Base-by-base conservation (phyloP, 1,284 basidiomycete species). In the Ganoderma leucocontextum region DNA sequence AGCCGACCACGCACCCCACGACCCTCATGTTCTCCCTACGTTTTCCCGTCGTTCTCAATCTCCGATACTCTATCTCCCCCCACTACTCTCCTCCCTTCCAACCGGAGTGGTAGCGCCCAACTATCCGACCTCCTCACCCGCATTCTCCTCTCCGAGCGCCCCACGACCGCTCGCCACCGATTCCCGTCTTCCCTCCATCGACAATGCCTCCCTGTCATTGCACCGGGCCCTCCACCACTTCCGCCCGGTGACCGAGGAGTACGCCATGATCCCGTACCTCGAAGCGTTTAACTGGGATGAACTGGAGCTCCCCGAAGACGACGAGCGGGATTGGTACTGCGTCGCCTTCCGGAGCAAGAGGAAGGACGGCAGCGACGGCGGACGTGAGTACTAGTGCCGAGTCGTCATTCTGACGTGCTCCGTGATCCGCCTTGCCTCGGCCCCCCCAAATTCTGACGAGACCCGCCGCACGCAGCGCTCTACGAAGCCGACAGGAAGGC, bases 271-370 rank as follows among this genome's bases (percentile, higher is more conserved):
- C 3, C 83, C 89, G 4, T 97, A 96, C 75, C 80, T 82, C 1
- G 83, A 89, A 41, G 92, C 93, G 0, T 98, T 97, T 84, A 97
- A 97, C 78, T 98, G 95, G 95, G 75, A 80, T n/a, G 86, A 92
- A 58, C 82, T 98, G 1, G 75, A 78, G 4, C 83, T 95, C 17
- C 91, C 91, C 0, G 81, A 82, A 62, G 86, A 91, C 2, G 86
- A 93, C 53, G 91, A 93, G 73, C 82, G 93, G 63, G 94, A 96
- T 73, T 96, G 95, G 94, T 97, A 96, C 78, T 91, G 90, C 68
- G 96, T 97, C 25, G 94, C 90, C 12, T 97, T 97, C 80, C 85
- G 94, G n/a, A 95, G 92, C 70, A 88, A 87, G 73, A 85, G 96
- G 42, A 91, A 89, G 73, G 80, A 83, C 8, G 91, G 88, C 25